A percentile compares a stretch with the other conserved stretches of the same genome.
Evolutionary conservation across 257 asterid genomes (phyloP).

Genomic region (Solanum paucissectum): DNA sequence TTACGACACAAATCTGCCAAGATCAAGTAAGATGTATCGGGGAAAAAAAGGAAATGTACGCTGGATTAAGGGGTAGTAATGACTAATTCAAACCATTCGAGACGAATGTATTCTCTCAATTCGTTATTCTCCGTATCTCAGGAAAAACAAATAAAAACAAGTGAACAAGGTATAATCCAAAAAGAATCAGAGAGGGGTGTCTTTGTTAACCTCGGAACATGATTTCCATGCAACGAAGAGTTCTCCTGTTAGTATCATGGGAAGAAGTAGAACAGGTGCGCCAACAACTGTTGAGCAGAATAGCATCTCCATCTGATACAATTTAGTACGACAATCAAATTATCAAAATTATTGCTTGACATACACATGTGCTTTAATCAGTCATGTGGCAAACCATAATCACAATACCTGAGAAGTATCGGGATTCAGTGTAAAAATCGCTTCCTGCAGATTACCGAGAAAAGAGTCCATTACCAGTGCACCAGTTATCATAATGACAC

Average conservation of each 20-base stretch:
- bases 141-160: not conserved
- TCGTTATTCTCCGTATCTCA: not conserved
- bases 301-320: constrained; percentile 68
- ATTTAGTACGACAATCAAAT: not conserved
- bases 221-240: constrained; percentile 63
- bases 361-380: not conserved
- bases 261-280: constrained; percentile 58
- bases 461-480: constrained; percentile 89
- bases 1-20: not conserved
- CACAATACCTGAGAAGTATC: constrained; percentile 74
- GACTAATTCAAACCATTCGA: not conserved
- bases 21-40: not conserved
- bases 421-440: constrained; percentile 75
- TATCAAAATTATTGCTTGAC: not conserved
- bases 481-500: constrained; percentile 67
- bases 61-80: not conserved
- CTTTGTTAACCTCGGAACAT: constrained; percentile 45
- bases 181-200: not conserved
- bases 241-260: constrained; percentile 79
- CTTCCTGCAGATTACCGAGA: constrained; percentile 86
- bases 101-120: not conserved
- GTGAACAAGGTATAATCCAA: not conserved
- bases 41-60: not conserved
- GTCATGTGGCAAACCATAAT: not conserved
- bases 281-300: constrained; percentile 86